Conservation (phyloP, 106 monocot species). For the Platanthera guangdongensis region DNA sequence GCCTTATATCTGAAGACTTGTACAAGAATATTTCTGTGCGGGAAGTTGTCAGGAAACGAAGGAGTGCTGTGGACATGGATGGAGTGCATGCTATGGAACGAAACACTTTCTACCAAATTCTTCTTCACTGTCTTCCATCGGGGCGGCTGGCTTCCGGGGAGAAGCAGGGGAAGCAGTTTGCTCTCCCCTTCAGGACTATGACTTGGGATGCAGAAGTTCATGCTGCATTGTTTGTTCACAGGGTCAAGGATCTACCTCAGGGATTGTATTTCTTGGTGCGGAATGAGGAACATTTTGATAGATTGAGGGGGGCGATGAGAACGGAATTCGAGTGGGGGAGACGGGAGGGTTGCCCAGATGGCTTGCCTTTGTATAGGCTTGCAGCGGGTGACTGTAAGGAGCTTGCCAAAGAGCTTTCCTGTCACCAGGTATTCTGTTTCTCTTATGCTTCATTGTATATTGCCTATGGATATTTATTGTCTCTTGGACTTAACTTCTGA, state of each 20-base stretch:
- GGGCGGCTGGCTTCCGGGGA: constrained; percentile 43
- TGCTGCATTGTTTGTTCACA: constrained; percentile 83
- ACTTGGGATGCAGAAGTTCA: constrained; percentile 94
- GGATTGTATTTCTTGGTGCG: constrained; percentile 94
- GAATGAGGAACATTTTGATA: constrained; percentile 84
- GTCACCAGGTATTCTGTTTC: constrained; percentile 66
- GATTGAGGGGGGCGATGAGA: constrained; percentile 62
- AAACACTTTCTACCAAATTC: constrained; percentile 84
- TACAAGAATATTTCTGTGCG: constrained; percentile 52
- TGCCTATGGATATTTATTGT: background rate
- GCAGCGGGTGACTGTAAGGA: constrained; percentile 45
- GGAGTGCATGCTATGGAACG: constrained; percentile 63
- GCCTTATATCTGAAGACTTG: constrained; percentile 37
- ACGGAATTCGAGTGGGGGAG: constrained; percentile 80
- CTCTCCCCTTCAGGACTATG: constrained; percentile 74
- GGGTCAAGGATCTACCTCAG: constrained; percentile 45
- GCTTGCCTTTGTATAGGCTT: constrained; percentile 79
- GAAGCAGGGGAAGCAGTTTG: constrained; percentile 66
- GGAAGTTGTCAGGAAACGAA: constrained; percentile 68
- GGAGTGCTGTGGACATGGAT: constrained; percentile 98
- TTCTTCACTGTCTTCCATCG: constrained; percentile 86
- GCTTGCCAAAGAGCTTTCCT: constrained; percentile 67
- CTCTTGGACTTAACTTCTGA: background rate
- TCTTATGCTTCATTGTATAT: background rate
- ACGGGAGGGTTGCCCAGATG: constrained; percentile 76